Evolutionary conservation across 148 eudicot genomes (phyloP).

Genomic region (Rhododendron williamsianum): DNA sequence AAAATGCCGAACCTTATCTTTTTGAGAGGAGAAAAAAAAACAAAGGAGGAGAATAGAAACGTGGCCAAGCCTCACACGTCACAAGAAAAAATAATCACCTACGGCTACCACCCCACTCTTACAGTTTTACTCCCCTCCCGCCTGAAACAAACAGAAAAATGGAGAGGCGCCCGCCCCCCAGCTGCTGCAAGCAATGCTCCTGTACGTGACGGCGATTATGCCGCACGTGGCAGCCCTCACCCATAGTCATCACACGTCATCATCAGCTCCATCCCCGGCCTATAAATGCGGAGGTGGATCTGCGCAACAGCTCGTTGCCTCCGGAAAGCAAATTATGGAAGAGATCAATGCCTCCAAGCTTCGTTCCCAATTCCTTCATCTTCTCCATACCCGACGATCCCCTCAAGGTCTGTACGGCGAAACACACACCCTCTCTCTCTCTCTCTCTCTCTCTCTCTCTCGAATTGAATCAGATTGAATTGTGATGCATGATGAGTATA

Average conservation of each 20-base stretch:
- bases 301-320: background rate
- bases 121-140: background rate
- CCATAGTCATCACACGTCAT: background rate
- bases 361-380: constrained; percentile 40
- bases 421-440: background rate
- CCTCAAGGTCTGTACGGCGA: constrained; percentile 30
- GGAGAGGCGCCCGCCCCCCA: background rate
- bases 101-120: background rate
- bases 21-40: no score
- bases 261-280: background rate
- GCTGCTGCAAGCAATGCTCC: background rate
- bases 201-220: background rate
- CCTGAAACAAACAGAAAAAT: background rate
- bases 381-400: constrained; percentile 52
- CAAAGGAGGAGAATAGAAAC: no score
- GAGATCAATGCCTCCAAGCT: constrained; percentile 26
- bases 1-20: background rate
- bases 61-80: background rate
- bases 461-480: background rate
- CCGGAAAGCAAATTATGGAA: constrained; percentile 27
- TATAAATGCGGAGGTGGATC: constrained; percentile 1
- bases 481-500: background rate
- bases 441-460: background rate
- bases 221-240: background rate
- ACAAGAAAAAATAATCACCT: no score